A percentile compares a stretch with the other conserved stretches of the same genome.
Evolutionary conservation across 768 basidiomycete species (phyloP).

Genomic region (Psilocybe cubensis): DNA sequence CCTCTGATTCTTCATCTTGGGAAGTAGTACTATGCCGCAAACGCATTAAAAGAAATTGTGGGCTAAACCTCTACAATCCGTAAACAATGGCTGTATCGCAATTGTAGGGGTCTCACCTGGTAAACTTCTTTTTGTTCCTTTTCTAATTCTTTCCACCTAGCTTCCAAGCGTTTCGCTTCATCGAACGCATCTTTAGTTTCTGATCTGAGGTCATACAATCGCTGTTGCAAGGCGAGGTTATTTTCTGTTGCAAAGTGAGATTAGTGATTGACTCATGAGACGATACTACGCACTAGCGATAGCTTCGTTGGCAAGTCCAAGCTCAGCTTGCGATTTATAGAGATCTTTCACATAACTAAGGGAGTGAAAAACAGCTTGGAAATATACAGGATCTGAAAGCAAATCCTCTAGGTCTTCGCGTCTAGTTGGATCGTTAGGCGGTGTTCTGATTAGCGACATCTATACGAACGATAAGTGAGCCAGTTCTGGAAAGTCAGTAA

Average conservation of each 20-base stretch:
- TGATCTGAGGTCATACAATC: constrained; percentile 72
- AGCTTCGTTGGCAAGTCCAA: constrained; percentile 83
- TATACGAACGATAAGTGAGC: constrained; percentile 66
- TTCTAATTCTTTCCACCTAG: constrained; percentile 85
- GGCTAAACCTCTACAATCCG: constrained; percentile 68
- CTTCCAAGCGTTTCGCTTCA: constrained; percentile 81
- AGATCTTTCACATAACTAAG: constrained; percentile 73
- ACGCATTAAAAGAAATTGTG: constrained; percentile 88
- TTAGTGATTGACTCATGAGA: neutral
- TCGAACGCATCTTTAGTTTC: constrained; percentile 90
- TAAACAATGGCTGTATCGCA: neutral
- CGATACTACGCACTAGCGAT: constrained; percentile 71
- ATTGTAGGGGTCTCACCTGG: constrained; percentile 54
- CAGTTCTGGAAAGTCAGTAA: constrained; percentile 74
- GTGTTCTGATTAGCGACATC: neutral
- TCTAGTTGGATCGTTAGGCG: constrained; percentile 39
- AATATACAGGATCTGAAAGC: constrained; percentile 78
- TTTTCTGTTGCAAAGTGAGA: constrained; percentile 49
- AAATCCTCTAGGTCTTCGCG: constrained; percentile 92
- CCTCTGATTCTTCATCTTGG: constrained; percentile 90
- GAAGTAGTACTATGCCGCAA: constrained; percentile 86
- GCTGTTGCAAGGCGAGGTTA: constrained; percentile 78
- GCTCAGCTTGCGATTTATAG: constrained; percentile 75
- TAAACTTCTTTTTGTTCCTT: constrained; percentile 89
- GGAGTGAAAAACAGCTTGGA: constrained; percentile 87